A percentile compares a stretch with the other conserved stretches of the same genome.
Evolutionary conservation across 164 flowering plant genomes (phyloP).

Genomic region (Echeveria elegans): DNA sequence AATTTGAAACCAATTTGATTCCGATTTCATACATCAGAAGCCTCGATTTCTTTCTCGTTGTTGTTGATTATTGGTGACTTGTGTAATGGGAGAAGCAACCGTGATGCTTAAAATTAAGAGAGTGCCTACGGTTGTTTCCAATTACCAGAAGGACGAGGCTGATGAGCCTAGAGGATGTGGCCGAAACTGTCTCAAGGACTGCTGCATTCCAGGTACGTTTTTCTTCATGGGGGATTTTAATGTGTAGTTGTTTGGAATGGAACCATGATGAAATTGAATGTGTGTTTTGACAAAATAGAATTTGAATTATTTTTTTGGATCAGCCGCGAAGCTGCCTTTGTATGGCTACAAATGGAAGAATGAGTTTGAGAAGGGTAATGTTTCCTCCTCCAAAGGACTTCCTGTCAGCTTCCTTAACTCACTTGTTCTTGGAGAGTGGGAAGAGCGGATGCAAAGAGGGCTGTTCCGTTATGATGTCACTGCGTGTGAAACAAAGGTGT

Average conservation of each 20-base stretch:
- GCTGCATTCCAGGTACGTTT: conserved; percentile 67
- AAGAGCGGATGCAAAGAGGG: conserved; percentile 57
- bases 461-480: conserved; percentile 70
- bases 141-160: conserved; percentile 49
- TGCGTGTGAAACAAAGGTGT: conserved; percentile 65
- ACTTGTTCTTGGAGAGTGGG: conserved; percentile 63
- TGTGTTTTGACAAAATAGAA: conserved; percentile 2
- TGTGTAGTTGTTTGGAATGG: neutral
- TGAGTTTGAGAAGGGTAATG: conserved; percentile 15
- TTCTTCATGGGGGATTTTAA: neutral
- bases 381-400: too few species aligned
- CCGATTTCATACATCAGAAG: too few species aligned
- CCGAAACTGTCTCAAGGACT: conserved; percentile 46
- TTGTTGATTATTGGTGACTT: neutral
- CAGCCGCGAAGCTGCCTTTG: conserved; percentile 59
- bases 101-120: conserved; percentile 59
- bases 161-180: conserved; percentile 45
- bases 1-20: too few species aligned
- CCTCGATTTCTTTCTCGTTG: neutral
- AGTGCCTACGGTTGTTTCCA: conserved; percentile 67
- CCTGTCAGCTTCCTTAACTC: conserved; percentile 37
- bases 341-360: conserved; percentile 43
- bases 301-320: neutral
- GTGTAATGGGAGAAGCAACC: conserved; percentile 5
- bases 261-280: neutral